Conservation (phyloP, 179 eudicot species). For the Corrigiola litoralis region DNA sequence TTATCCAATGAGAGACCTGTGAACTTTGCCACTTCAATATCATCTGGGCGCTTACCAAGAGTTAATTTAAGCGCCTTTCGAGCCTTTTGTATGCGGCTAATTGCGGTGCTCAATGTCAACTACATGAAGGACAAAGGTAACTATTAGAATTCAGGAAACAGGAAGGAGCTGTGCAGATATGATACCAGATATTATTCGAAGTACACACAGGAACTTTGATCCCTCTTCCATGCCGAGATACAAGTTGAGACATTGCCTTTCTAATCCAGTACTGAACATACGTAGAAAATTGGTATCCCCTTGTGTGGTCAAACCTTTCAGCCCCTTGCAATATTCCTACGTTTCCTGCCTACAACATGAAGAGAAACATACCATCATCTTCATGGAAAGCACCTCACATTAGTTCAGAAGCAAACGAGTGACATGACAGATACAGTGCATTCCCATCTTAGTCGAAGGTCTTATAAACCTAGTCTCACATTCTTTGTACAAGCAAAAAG, state of each 20-base stretch:
- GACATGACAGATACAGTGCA: too few species aligned
- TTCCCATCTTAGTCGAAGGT: too few species aligned
- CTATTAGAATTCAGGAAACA: not conserved
- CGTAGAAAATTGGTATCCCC: conserved; percentile 81
- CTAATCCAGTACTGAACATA: conserved; percentile 88
- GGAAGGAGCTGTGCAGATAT: not conserved
- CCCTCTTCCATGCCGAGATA: conserved; percentile 71
- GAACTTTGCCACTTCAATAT: conserved; percentile 58
- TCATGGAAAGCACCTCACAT: not conserved
- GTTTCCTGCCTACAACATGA: conserved; percentile 62
- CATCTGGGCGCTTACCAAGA: conserved; percentile 59
- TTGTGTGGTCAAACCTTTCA: conserved; percentile 73
- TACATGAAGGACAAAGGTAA: conserved; percentile 24
- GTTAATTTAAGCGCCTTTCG: conserved; percentile 48
- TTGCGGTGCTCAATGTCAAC: conserved; percentile 53
- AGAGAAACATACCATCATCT: conserved; percentile 1
- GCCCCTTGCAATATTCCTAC: conserved; percentile 85
- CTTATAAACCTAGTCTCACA: not conserved
- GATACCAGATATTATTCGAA: not conserved
- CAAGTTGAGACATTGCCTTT: conserved; percentile 66
- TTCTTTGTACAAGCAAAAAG: not conserved
- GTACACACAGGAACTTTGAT: conserved; percentile 64
- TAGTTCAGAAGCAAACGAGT: not conserved
- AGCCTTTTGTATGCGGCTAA: conserved; percentile 66
- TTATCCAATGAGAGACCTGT: conserved; percentile 67